These are phyloP conservation scores for Schizosaccharomyces osmophilus DNA, from an alignment of 805 yeast species.

Conservation along the genomic window DNA sequence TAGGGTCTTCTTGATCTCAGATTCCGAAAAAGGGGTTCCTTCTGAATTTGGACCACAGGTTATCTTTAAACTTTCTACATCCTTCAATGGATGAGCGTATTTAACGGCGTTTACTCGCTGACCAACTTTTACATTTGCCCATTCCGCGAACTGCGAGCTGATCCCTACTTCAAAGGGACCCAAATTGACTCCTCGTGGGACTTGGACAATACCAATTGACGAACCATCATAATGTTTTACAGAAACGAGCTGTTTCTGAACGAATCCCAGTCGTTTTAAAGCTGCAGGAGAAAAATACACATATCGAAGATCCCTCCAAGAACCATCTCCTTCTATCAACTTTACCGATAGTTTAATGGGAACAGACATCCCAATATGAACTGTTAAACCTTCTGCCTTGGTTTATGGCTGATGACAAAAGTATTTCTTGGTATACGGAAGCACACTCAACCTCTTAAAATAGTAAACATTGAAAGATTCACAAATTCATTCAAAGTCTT, in stretches of 20 bases:
- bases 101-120: not conserved
- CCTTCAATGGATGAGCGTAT: not conserved
- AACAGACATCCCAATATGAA: not conserved
- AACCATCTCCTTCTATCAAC: not conserved
- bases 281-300: not conserved
- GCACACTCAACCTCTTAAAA: too few relatives aligned
- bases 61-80: not conserved
- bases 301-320: not conserved
- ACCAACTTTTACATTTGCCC: not conserved
- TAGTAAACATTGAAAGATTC: too few relatives aligned
- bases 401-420: not conserved
- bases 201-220: not conserved
- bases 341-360: not conserved
- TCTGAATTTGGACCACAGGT: too few relatives aligned
- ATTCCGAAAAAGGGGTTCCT: not conserved
- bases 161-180: not conserved
- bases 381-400: not conserved
- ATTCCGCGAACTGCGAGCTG: not conserved
- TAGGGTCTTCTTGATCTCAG: not conserved
- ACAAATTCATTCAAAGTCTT: too few relatives aligned
- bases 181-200: too few relatives aligned
- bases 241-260: not conserved
- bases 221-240: not conserved
- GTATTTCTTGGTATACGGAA: too few relatives aligned
- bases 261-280: not conserved